These are phyloP conservation scores for Dittrichia graveolens DNA, from an alignment of 129 eudicot species.

Conservation along the genomic window DNA sequence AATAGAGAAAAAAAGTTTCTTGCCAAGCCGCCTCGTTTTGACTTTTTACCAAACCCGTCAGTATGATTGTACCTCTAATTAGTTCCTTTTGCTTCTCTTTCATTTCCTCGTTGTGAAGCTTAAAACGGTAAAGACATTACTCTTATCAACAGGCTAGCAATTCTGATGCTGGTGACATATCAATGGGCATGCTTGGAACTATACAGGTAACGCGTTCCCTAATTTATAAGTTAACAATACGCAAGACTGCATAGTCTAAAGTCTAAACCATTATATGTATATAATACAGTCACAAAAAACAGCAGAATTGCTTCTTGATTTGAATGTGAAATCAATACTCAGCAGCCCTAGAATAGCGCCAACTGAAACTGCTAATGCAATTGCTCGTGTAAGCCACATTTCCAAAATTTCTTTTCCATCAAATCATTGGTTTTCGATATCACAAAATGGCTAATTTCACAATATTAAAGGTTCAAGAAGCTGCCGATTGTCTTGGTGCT, in stretches of 20 bases:
- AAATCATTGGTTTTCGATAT: slow-evolving; percentile 1
- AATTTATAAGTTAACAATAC: neutral
- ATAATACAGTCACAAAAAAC: slow-evolving; percentile 83
- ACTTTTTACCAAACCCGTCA: neutral
- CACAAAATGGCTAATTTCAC: slow-evolving; percentile 14
- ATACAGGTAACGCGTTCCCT: slow-evolving; percentile 61
- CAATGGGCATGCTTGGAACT: slow-evolving; percentile 86
- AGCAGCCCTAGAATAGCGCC: slow-evolving; percentile 67
- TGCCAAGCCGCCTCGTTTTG: neutral
- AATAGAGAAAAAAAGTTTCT: neutral
- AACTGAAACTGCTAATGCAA: slow-evolving; percentile 77
- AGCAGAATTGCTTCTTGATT: slow-evolving; percentile 96
- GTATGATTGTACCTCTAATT: neutral
- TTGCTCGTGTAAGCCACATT: slow-evolving; percentile 59
- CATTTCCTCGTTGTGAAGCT: slow-evolving; percentile 14
- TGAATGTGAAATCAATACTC: slow-evolving; percentile 62
- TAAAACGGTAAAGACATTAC: neutral
- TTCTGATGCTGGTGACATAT: slow-evolving; percentile 47
- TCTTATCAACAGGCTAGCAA: slow-evolving; percentile 49
- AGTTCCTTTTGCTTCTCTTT: neutral
- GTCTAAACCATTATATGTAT: neutral
- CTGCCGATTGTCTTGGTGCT: slow-evolving; percentile 95
- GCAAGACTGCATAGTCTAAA: slow-evolving; percentile 12
- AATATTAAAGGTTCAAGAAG: slow-evolving; percentile 78
- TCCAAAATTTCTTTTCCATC: slow-evolving; percentile 10